Evolutionary conservation across 495 filamentous ascomycete genomes (phyloP), one percentile per base, ranked within the genome.

Genomic region (Trichoderma reesei): DNA sequence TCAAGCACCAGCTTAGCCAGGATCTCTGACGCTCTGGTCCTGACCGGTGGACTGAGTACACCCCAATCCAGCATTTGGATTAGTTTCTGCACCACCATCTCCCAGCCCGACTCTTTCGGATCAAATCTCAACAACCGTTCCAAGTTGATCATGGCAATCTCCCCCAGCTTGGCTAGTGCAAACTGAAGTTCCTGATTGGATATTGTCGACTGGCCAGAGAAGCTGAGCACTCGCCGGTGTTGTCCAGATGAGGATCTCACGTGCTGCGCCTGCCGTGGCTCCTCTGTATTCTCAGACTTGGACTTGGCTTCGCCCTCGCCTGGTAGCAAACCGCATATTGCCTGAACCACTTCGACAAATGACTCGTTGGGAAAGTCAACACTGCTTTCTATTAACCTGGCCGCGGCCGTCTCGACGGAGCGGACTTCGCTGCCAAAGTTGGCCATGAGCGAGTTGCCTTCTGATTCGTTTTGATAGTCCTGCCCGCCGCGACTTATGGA

Each of bases 331-430:
- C 82, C 79, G 71, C 90, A 90, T 4, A 96, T 80, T 1, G 92
- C 88, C 46, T 77, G 75, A 5, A 97, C 78, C 6, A 97, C 82
- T 59, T 88, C 84, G n/a, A 87, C 76, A 65, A 97, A 98, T 0
- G 91, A 79, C 36, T 82, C 76, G 70, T 91, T 89, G 0, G 92
- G 90, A 67, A 92, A 96, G 67, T 96, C 92, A 59, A 85, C 79
- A 0, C 91, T 96, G 67, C 89, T 92, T 74, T 98, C 93, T 65
- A 97, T 87, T 65, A 98, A 79, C 65, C 93, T 87, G 3, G 84
- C 83, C 3, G 91, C 90, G 3, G 93, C 95, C n/a, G 86, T 83
- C 70, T 97, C 90, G 3, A 96, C 93, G 31, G 94, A 93, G 62
- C 88, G 81, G 5, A 95, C 87, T 69, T 98, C 94, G 5, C 83